These are phyloP conservation scores for Uncinocarpus reesii DNA, from an alignment of 2,329 filamentous ascomycete species.

Conservation along the genomic window DNA sequence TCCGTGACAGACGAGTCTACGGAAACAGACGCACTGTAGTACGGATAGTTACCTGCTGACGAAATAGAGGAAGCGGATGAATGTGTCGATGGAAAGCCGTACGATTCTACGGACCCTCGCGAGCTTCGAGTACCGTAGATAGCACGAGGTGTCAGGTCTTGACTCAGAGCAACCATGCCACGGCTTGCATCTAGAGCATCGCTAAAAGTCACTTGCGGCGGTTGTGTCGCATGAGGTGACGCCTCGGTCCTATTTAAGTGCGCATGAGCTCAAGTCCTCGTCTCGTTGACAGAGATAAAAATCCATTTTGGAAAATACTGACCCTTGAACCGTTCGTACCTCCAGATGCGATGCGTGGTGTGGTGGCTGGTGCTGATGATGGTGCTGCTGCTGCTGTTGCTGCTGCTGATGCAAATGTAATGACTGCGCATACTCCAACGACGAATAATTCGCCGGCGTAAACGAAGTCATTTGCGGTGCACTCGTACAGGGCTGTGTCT, in stretches of 20 bases:
- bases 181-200: slow-evolving; percentile 88
- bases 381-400: slow-evolving; percentile 46
- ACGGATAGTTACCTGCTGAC: slow-evolving; percentile 67
- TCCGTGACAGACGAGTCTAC: slow-evolving; percentile 75
- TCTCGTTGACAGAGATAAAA: background rate
- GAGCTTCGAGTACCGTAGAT: slow-evolving; percentile 64
- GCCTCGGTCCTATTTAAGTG: slow-evolving; percentile 24
- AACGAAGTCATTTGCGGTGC: slow-evolving; percentile 57
- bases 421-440: slow-evolving; percentile 62
- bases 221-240: slow-evolving; percentile 43
- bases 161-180: slow-evolving; percentile 90
- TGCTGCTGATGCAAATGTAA: slow-evolving; percentile 40
- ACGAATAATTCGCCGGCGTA: slow-evolving; percentile 63
- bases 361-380: slow-evolving; percentile 27
- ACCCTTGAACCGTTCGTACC: slow-evolving; percentile 68
- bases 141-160: slow-evolving; percentile 78
- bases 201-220: slow-evolving; percentile 43
- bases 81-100: slow-evolving; percentile 78
- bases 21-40: slow-evolving; percentile 66
- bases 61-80: slow-evolving; percentile 95
- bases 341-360: slow-evolving; percentile 40
- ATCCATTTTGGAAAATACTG: slow-evolving; percentile 42
- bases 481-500: slow-evolving; percentile 54
- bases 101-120: slow-evolving; percentile 70
- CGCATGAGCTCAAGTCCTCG: background rate